Conservation (phyloP, 352 stramenopile species). For the Globisporangium takayamanum region DNA sequence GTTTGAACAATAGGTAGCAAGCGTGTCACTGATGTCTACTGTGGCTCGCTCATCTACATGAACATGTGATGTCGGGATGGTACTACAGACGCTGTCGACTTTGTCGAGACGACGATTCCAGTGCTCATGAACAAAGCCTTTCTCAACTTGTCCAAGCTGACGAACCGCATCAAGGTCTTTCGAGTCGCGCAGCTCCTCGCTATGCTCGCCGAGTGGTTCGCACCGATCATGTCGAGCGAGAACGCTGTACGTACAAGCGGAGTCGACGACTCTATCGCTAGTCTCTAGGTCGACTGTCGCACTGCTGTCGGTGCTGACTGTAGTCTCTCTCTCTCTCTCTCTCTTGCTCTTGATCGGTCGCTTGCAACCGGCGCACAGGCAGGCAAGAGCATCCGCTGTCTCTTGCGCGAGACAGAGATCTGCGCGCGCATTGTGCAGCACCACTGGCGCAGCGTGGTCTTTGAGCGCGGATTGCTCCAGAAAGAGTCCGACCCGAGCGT, state of each 20-base stretch:
- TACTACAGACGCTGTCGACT: constrained; percentile 39
- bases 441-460: constrained; percentile 57
- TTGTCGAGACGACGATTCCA: constrained; percentile 59
- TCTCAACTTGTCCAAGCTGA: constrained; percentile 47
- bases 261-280: not conserved
- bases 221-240: constrained; percentile 45
- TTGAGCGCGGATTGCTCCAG: constrained; percentile 38
- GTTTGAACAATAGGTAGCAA: not conserved
- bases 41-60: not conserved
- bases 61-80: not conserved
- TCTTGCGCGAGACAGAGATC: constrained; percentile 57
- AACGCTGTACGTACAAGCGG: constrained; percentile 30
- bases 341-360: not conserved
- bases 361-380: constrained; percentile 4
- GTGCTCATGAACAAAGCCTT: constrained; percentile 76
- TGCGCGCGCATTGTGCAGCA: constrained; percentile 74
- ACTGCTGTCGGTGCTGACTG: not conserved
- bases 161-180: constrained; percentile 45
- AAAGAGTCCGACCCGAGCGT: constrained; percentile 47
- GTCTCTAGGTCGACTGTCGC: not conserved
- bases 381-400: constrained; percentile 36
- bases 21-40: not conserved
- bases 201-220: constrained; percentile 56
- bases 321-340: not conserved
- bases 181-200: constrained; percentile 46